phyloP scores from a whole-genome alignment of 768 basidiomycete species.

The Rhodotorula kratochvilovae region DNA sequence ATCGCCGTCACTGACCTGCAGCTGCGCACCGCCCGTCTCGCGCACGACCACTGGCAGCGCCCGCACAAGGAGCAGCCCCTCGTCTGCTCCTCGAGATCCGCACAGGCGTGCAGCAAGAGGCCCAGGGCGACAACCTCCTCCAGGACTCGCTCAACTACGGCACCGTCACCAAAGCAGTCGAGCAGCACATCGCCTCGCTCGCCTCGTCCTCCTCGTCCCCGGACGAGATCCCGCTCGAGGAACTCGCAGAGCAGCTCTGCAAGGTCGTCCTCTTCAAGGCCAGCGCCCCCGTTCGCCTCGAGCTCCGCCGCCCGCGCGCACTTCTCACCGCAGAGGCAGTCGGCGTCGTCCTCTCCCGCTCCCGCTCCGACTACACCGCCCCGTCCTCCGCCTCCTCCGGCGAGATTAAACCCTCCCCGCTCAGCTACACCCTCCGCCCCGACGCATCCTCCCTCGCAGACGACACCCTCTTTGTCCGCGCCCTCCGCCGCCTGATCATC shows the following conservation, averaged over 20 bases:
- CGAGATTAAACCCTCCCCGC: no score
- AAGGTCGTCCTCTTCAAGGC: constrained; percentile 47
- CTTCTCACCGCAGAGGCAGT: constrained; percentile 56
- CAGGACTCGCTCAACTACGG: constrained; percentile 64
- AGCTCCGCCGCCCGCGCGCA: constrained; percentile 54
- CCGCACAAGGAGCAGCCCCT: constrained; percentile 53
- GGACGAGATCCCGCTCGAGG: constrained; percentile 50
- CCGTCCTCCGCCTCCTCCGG: background rate
- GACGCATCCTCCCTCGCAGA: background rate
- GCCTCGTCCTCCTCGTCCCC: background rate
- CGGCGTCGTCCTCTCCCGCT: constrained; percentile 48
- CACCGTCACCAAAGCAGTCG: constrained; percentile 54
- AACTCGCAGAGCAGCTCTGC: constrained; percentile 52
- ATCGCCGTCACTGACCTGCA: constrained; percentile 47
- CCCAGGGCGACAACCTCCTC: constrained; percentile 56
- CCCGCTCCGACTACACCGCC: constrained; percentile 12
- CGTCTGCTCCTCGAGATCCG: constrained; percentile 55
- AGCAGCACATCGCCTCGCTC: constrained; percentile 47
- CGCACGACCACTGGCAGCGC: constrained; percentile 40
- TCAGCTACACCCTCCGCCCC: background rate
- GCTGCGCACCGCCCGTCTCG: constrained; percentile 46
- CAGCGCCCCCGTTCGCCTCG: constrained; percentile 49
- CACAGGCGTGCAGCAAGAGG: constrained; percentile 55
- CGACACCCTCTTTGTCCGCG: constrained; percentile 48
- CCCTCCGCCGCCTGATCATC: constrained; percentile 56